phyloP scores from a whole-genome alignment of 352 stramenopile species.

The Globisporangium rhizosaccharum region DNA sequence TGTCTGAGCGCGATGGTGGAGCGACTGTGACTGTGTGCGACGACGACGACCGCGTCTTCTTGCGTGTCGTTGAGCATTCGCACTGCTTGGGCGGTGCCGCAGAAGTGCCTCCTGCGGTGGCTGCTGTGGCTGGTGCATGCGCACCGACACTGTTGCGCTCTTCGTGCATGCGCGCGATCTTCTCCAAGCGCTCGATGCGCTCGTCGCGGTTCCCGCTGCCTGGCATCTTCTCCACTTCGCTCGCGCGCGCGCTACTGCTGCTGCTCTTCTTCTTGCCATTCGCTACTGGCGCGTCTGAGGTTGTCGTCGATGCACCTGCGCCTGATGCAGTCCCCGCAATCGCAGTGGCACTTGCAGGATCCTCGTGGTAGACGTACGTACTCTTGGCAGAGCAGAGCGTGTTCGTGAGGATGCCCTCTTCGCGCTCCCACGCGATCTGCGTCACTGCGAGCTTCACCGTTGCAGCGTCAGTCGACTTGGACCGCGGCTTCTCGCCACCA shows the following conservation, averaged over 20 bases:
- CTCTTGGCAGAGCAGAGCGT: constrained; percentile 62
- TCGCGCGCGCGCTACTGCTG: constrained; percentile 19
- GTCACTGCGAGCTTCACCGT: constrained; percentile 35
- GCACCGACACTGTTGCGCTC: constrained; percentile 53
- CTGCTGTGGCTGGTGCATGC: constrained; percentile 14
- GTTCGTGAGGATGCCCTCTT: constrained; percentile 58
- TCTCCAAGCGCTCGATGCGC: constrained; percentile 59
- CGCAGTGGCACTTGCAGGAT: constrained; percentile 9
- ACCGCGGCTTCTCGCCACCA: constrained; percentile 45
- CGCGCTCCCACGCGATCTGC: constrained; percentile 56
- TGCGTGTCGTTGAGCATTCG: constrained; percentile 10
- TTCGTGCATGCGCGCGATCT: constrained; percentile 56
- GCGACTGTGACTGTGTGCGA: background rate
- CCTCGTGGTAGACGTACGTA: constrained; percentile 76
- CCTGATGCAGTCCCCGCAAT: background rate
- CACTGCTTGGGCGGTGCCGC: constrained; percentile 7
- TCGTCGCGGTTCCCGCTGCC: constrained; percentile 58
- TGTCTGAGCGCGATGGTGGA: constrained; percentile 18
- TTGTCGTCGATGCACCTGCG: constrained; percentile 1
- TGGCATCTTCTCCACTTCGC: constrained; percentile 69
- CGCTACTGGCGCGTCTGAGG: constrained; percentile 10
- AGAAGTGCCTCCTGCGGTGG: background rate
- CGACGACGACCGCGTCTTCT: constrained; percentile 4
- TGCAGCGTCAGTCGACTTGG: constrained; percentile 4
- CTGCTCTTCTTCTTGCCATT: constrained; percentile 37